Conservation (phyloP, 192 early-diverging fungal species). For the Coemansia sp. region DNA sequence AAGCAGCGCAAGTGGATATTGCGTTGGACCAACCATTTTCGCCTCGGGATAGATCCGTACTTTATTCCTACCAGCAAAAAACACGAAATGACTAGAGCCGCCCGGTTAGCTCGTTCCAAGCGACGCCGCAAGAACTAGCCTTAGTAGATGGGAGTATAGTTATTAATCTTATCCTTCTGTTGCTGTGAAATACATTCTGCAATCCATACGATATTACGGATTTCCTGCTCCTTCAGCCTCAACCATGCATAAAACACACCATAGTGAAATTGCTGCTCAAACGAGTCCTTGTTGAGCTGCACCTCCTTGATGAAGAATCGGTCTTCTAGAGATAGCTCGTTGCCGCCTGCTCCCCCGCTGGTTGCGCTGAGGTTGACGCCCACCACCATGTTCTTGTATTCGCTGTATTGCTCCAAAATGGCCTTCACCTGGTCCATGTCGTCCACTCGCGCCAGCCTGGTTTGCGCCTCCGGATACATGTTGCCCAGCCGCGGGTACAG, state of each 20-base stretch:
- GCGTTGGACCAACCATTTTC: constrained; percentile 56
- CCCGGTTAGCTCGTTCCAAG: constrained; percentile 48
- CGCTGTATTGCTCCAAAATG: constrained; percentile 77
- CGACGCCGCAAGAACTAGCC: constrained; percentile 25
- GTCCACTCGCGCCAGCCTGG: constrained; percentile 79
- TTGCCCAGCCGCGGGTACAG: constrained; percentile 89
- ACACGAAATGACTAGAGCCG: constrained; percentile 44
- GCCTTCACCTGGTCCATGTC: constrained; percentile 92
- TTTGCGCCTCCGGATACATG: constrained; percentile 89
- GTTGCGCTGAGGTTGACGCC: constrained; percentile 43
- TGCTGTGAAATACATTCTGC: constrained; percentile 98
- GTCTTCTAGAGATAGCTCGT: constrained; percentile 83
- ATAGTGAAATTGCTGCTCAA: constrained; percentile 96
- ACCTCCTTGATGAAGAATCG: constrained; percentile 95
- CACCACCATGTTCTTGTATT: constrained; percentile 89
- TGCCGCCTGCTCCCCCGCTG: constrained; percentile 23
- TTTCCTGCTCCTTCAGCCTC: constrained; percentile 97
- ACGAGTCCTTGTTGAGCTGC: constrained; percentile 86
- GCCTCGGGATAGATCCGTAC: constrained; percentile 57
- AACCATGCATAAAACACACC: constrained; percentile 94
- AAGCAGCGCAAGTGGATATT: constrained; percentile 66
- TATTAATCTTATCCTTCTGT: constrained; percentile 92
- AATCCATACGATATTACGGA: constrained; percentile 98
- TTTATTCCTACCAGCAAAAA: constrained; percentile 54
- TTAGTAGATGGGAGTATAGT: constrained; percentile 91